These are phyloP conservation scores for Trypanosoma rangeli DNA, from an alignment of 208 protist genomes.

Conservation along the genomic window DNA sequence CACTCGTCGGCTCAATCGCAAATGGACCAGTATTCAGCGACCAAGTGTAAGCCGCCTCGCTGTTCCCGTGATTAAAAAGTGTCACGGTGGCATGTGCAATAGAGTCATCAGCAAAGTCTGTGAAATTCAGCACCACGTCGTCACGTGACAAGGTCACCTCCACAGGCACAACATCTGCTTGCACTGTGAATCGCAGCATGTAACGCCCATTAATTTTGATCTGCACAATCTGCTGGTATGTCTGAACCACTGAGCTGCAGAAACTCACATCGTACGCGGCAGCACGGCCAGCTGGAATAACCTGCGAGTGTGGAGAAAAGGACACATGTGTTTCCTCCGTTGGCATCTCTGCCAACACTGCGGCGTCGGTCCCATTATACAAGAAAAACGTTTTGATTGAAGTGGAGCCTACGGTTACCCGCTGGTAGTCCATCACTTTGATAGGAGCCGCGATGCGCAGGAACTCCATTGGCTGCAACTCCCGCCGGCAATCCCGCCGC, in stretches of 20 bases:
- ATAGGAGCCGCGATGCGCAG: constrained; percentile 72
- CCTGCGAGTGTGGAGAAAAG: constrained; percentile 77
- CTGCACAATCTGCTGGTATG: constrained; percentile 84
- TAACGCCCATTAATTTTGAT: constrained; percentile 89
- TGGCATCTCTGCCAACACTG: constrained; percentile 78
- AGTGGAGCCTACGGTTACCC: constrained; percentile 83
- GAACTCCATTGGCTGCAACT: constrained; percentile 88
- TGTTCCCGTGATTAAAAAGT: constrained; percentile 85
- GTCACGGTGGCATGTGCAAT: constrained; percentile 56
- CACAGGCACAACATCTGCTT: constrained; percentile 90
- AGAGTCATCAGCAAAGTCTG: constrained; percentile 68
- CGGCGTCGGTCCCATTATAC: constrained; percentile 84
- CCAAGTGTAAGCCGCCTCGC: constrained; percentile 81
- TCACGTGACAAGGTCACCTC: constrained; percentile 85
- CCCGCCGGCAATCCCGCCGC: constrained; percentile 88
- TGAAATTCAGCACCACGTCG: constrained; percentile 82
- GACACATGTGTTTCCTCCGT: constrained; percentile 61
- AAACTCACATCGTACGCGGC: constrained; percentile 93
- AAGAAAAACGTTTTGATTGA: constrained; percentile 86
- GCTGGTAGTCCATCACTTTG: constrained; percentile 88
- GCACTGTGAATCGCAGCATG: constrained; percentile 84
- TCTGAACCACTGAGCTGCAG: constrained; percentile 53
- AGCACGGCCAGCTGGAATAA: constrained; percentile 87
- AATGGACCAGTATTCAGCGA: constrained; percentile 44
- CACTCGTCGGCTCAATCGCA: constrained; percentile 53